These are phyloP conservation scores for Termitomyces sp. DNA, from an alignment of 768 basidiomycete genomes.

Conservation along the genomic window DNA sequence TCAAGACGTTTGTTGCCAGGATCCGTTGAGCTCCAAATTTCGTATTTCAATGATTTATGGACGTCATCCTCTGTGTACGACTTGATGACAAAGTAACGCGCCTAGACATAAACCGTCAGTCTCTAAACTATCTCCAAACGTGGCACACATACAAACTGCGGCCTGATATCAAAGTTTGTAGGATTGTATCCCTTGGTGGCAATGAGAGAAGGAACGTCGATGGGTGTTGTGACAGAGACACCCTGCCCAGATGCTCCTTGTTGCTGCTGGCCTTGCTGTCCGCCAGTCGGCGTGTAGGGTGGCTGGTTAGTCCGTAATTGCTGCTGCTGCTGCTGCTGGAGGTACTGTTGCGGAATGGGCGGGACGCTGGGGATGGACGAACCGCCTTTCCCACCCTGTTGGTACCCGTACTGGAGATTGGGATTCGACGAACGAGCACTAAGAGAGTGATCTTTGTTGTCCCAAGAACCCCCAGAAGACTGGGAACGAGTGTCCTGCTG, in stretches of 20 bases:
- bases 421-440: conserved; percentile 59
- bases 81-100: conserved; percentile 96
- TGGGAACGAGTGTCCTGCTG: conserved; percentile 27
- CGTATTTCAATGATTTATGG: conserved; percentile 95
- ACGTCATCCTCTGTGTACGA: conserved; percentile 99
- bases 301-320: conserved; percentile 34
- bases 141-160: conserved; percentile 56
- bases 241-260: conserved; percentile 25
- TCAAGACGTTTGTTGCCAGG: conserved; percentile 97
- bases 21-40: conserved; percentile 97
- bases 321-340: conserved; percentile 43
- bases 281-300: conserved; percentile 27
- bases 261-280: conserved; percentile 13
- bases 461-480: conserved; percentile 45
- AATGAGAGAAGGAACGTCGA: conserved; percentile 84
- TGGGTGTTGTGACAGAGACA: conserved; percentile 60
- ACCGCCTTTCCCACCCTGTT: conserved; percentile 35
- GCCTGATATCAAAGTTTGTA: conserved; percentile 73
- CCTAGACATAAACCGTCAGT: conserved; percentile 34
- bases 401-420: conserved; percentile 62
- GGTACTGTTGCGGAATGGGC: conserved; percentile 66
- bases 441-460: conserved; percentile 58
- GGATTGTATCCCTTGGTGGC: conserved; percentile 92
- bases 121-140: not conserved
- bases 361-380: conserved; percentile 59